Evolutionary conservation across 208 protist genomes (phyloP).

Genomic region (Trypanosoma lewisi): DNA sequence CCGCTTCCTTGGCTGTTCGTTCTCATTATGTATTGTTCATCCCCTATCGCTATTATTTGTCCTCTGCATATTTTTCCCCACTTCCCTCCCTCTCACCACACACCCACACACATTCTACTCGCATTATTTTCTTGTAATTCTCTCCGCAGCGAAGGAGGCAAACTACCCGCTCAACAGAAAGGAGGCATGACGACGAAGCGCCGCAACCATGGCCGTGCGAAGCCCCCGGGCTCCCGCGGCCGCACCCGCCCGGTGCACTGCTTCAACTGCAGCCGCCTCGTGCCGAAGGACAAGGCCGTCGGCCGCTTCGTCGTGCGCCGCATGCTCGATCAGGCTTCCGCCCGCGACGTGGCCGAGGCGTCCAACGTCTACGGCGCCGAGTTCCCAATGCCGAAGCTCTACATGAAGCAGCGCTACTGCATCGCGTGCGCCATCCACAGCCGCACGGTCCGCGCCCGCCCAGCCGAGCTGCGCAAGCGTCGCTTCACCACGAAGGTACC

Average conservation of each 20-base stretch:
- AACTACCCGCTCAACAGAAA: neutral
- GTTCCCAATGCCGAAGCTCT: slow-evolving; percentile 98
- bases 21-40: no score
- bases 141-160: slow-evolving; percentile 16
- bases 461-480: slow-evolving; percentile 75
- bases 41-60: no score
- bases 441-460: slow-evolving; percentile 94
- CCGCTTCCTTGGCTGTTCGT: no score
- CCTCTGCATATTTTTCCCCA: no score
- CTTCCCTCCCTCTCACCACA: neutral
- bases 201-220: slow-evolving; percentile 91
- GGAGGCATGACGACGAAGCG: slow-evolving; percentile 90
- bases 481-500: slow-evolving; percentile 85
- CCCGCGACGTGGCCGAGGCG: slow-evolving; percentile 97
- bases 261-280: slow-evolving; percentile 92
- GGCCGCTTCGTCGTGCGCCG: slow-evolving; percentile 98
- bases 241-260: slow-evolving; percentile 91
- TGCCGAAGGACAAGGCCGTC: slow-evolving; percentile 97
- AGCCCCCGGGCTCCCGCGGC: slow-evolving; percentile 89
- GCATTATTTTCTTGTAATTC: neutral
- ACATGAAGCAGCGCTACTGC: slow-evolving; percentile 99
- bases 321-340: slow-evolving; percentile 97
- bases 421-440: slow-evolving; percentile 99
- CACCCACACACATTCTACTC: neutral
- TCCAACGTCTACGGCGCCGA: slow-evolving; percentile 90